Conservation (phyloP, 495 filamentous ascomycete genomes). For the Penicillium soppii region DNA sequence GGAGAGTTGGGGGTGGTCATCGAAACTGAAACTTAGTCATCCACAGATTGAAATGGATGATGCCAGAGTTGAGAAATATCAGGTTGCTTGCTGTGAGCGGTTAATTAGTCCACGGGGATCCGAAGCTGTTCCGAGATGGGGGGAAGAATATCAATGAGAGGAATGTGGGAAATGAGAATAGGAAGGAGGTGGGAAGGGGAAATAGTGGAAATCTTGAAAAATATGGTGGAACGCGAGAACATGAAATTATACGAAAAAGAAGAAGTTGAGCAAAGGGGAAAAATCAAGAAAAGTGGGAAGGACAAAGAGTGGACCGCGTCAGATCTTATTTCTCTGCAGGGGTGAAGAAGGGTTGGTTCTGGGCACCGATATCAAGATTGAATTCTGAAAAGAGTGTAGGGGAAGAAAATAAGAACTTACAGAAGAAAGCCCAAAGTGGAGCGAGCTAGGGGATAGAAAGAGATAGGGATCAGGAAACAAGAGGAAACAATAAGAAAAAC, state of each 20-base stretch:
- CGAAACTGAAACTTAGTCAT: conserved; percentile 43
- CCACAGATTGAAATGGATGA: conserved; percentile 16
- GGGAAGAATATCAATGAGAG: conserved; percentile 12
- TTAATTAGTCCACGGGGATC: conserved; percentile 8
- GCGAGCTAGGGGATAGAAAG: conserved; percentile 4
- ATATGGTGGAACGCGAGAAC: conserved; percentile 1
- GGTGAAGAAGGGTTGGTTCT: no score
- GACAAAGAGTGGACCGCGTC: conserved; percentile 32
- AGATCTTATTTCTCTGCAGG: conserved; percentile 32
- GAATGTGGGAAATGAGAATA: conserved; percentile 11
- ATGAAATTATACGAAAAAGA: conserved; percentile 6
- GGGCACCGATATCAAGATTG: conserved; percentile 26
- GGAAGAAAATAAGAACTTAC: conserved; percentile 5
- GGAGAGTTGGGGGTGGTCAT: conserved; percentile 54
- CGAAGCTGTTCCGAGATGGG: not conserved
- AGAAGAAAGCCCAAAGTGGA: conserved; percentile 2
- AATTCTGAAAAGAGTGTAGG: conserved; percentile 10
- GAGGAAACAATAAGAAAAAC: not conserved
- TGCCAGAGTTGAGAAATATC: conserved; percentile 8
- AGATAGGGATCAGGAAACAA: no score
- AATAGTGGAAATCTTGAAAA: conserved; percentile 8
- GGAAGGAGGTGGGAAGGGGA: conserved; percentile 17
- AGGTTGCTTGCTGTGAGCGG: conserved; percentile 12
- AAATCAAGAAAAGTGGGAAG: conserved; percentile 17
- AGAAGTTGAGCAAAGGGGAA: conserved; percentile 14